Evolutionary conservation across 1,284 basidiomycete species (phyloP), one percentile per base, ranked within the genome.

Genomic region (Phylloporus sp.): DNA sequence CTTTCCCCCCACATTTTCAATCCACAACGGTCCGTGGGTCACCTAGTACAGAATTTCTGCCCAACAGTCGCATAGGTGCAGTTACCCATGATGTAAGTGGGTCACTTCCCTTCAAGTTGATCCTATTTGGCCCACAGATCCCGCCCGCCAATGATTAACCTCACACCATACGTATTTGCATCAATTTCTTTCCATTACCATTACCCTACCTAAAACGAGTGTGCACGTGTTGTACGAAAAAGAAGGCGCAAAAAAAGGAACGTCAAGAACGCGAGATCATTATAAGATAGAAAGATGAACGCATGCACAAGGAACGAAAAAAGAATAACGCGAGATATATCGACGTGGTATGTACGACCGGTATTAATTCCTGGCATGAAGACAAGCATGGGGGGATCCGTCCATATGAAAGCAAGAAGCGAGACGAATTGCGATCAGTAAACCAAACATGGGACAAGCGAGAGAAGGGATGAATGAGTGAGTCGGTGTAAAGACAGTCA

Each of bases 341-440:
- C 58, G 39, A 60, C 58, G 23, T 43, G 60, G 43, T 64, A 69
- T 66, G 62, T 72, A 72, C 59, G 49, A 45, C 63, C 53, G 59
- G 71, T 65, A 74, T 76, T 52, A 65, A 66, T 67, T 66, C 71
- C 66, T 62, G 66, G 66, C 59, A 73, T 66, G 67, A 23, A 49
- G 62, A 64, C n/a, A 52, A 39, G 32, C 15, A 35, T 62, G 27
- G 58, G 23, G 20, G 43, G n/a, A n/a, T 68, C 65, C 58, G 62
- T 69, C 32, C 47, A 60, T n/a, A 47, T 65, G 56, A 8, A 66
- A 66, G 66, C 27, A 37, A 43, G 52, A 25, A 45, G 45, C 20
- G 60, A 68, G 64, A 35, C 10, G 43, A 8, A 27, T 53, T 65
- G 66, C 25, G 8, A 35, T 63, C 19, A 37, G 60, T 35, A 67